These are phyloP conservation scores for Domatiomyces catenatus DNA, from an alignment of 2,329 filamentous ascomycete species.

Conservation along the genomic window DNA sequence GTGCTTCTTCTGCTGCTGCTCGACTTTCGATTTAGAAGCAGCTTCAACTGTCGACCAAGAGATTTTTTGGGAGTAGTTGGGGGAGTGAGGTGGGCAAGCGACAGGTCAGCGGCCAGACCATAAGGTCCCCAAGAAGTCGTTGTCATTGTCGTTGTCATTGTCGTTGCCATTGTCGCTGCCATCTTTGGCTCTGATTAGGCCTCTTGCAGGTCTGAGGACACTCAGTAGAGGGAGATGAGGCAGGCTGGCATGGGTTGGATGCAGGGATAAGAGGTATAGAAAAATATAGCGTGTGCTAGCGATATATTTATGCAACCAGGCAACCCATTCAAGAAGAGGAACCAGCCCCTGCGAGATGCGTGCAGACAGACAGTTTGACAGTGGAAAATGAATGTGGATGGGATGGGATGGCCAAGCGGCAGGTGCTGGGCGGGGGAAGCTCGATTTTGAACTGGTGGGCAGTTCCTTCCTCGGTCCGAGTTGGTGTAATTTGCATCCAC, in stretches of 20 bases:
- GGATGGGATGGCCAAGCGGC: no score
- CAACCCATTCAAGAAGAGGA: background rate
- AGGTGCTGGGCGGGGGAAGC: background rate
- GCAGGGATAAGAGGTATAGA: no score
- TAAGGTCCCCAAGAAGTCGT: background rate
- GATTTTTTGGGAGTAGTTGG: slow-evolving; percentile 3
- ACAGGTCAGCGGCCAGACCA: slow-evolving; percentile 4
- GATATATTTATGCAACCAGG: background rate
- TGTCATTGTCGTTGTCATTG: slow-evolving; percentile 3
- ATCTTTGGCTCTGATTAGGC: no score
- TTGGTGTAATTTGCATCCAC: background rate
- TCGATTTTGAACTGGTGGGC: background rate
- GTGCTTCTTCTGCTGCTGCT: background rate
- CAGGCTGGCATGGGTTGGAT: no score
- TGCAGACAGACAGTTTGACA: background rate
- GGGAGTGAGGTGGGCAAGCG: slow-evolving; percentile 6
- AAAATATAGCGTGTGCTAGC: background rate
- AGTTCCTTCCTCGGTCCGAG: background rate
- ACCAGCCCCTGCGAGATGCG: background rate
- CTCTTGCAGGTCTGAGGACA: no score
- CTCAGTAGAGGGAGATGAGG: background rate
- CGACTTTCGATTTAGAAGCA: slow-evolving; percentile 6
- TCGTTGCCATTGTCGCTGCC: slow-evolving; percentile 2
- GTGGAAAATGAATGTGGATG: background rate
- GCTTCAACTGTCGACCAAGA: slow-evolving; percentile 1